Percentiles rank a stretch among this genome's conserved stretches.
Evolutionary conservation across 257 asterid species (phyloP).

Genomic region (Eustoma russellianum): DNA sequence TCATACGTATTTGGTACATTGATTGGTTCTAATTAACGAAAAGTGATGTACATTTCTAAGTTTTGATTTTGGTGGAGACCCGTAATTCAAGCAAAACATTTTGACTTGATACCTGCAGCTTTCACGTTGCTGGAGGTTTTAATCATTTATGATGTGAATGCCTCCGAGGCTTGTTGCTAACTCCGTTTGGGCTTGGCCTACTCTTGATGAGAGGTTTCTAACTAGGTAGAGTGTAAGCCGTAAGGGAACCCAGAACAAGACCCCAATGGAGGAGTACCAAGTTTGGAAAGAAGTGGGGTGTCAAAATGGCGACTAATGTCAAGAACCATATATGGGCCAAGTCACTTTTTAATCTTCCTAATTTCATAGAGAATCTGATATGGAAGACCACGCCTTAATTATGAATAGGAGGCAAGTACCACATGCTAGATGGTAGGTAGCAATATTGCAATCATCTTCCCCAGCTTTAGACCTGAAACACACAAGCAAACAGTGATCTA

Average conservation of each 20-base stretch:
- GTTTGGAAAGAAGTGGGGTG: constrained; percentile 48
- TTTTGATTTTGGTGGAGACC: constrained; percentile 13
- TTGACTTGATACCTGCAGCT: constrained; percentile 54
- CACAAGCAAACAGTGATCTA: neutral
- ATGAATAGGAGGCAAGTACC: constrained; percentile 47
- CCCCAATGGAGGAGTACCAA: constrained; percentile 35
- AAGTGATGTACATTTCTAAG: neutral
- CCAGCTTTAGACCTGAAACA: constrained; percentile 42
- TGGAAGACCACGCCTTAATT: constrained; percentile 46
- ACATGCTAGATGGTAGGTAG: constrained; percentile 55
- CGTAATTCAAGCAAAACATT: constrained; percentile 69
- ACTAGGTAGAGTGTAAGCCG: constrained; percentile 30
- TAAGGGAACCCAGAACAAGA: constrained; percentile 44
- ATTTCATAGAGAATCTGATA: neutral
- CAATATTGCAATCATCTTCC: constrained; percentile 48
- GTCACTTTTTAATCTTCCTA: neutral
- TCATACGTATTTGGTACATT: too few relatives aligned
- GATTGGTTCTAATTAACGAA: too few relatives aligned
- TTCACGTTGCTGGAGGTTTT: constrained; percentile 30
- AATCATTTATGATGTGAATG: constrained; percentile 1
- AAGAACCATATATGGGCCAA: constrained; percentile 47
- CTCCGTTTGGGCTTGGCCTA: constrained; percentile 5
- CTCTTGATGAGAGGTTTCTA: constrained; percentile 35
- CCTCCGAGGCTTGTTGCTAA: neutral
- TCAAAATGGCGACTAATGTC: constrained; percentile 41